phyloP scores from a whole-genome alignment of 2,329 filamentous ascomycete genomes.

The Plenodomus lindquistii region DNA sequence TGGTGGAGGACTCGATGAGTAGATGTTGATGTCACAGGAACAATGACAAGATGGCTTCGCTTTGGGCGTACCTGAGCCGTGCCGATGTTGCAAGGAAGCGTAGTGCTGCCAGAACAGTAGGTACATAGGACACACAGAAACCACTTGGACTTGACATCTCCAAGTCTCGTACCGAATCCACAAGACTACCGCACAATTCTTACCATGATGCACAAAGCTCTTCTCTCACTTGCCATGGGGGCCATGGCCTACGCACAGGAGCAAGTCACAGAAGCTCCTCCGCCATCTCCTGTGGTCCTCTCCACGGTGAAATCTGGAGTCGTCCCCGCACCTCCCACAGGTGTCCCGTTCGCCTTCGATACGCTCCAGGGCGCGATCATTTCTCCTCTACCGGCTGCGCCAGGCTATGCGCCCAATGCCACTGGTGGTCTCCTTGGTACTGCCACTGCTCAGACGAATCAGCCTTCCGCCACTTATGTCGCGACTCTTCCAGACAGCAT shows the following conservation, averaged over 20 bases:
- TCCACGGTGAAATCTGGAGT: constrained; percentile 27
- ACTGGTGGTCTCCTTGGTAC: constrained; percentile 21
- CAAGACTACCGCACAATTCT: no score
- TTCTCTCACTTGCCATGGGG: constrained; percentile 14
- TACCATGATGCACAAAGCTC: constrained; percentile 4
- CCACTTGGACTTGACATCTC: not conserved
- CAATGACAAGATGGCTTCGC: not conserved
- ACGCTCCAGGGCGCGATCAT: constrained; percentile 34
- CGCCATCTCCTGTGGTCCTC: constrained; percentile 17
- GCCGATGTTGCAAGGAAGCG: not conserved
- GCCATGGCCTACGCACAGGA: constrained; percentile 15
- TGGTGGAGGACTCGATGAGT: not conserved
- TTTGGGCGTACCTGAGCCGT: not conserved
- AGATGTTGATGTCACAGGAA: constrained; percentile 8
- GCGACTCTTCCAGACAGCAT: constrained; percentile 24
- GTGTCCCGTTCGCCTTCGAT: constrained; percentile 21
- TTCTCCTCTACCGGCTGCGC: constrained; percentile 19
- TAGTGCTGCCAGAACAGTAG: not conserved
- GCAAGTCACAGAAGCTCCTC: constrained; percentile 21
- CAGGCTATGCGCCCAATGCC: constrained; percentile 20
- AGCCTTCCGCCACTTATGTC: constrained; percentile 25
- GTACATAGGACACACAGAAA: not conserved
- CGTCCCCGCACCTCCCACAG: constrained; percentile 20
- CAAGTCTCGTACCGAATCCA: no score
- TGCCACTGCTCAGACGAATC: constrained; percentile 22